Base-by-base conservation (phyloP, 768 basidiomycete species). In the Melanogaster broomeanus region DNA sequence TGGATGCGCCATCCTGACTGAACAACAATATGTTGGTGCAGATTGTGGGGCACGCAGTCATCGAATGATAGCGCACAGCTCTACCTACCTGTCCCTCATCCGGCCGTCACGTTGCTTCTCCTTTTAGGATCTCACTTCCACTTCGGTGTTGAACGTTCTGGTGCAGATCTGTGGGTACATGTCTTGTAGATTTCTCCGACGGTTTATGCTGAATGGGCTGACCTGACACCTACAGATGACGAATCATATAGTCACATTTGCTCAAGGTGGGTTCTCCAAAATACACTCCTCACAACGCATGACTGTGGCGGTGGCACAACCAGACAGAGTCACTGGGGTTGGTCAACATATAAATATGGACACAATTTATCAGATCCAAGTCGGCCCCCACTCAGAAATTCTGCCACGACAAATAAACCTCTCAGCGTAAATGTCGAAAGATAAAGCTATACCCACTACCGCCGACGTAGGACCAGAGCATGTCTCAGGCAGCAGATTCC, bases 311-410 rank as follows among this genome's bases (percentile, higher is more conserved):
- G 55, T 46, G 53, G 49, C 38, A 30, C 24, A 45, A 41, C 42
- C 13, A 22, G 35, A 49, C 22, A 16, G 48, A 24, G n/a, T 40
- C 34, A 22, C 24, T 18, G 55, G n/a, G 34, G 22, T 44, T 9
- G 31, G 24, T n/a, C 28, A 40, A 16, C 33, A 40, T 60, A 64
- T 64, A 63, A 61, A 61, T 55, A 53, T 35, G 24, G 16, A 31
- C 41, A 42, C n/a, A 30, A 34, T 31, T 16, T 13, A 12, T 42
- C 46, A n/a, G 30, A 31, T 46, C 5, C 38, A 31, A 35, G 9
- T 7, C 21, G 37, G 41, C 31, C 13, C 42, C 16, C 52, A 3
- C 51, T 30, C 57, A 35, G 45, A 22, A 13, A 27, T 24, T 31
- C 13, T 27, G 33, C 25, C 18, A 10, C 19, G 22, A 16, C 40